Percentiles rank a stretch among this genome's conserved stretches.
Evolutionary conservation across 2,329 filamentous ascomycete species (phyloP).

Genomic region (Leptographium lundbergii): DNA sequence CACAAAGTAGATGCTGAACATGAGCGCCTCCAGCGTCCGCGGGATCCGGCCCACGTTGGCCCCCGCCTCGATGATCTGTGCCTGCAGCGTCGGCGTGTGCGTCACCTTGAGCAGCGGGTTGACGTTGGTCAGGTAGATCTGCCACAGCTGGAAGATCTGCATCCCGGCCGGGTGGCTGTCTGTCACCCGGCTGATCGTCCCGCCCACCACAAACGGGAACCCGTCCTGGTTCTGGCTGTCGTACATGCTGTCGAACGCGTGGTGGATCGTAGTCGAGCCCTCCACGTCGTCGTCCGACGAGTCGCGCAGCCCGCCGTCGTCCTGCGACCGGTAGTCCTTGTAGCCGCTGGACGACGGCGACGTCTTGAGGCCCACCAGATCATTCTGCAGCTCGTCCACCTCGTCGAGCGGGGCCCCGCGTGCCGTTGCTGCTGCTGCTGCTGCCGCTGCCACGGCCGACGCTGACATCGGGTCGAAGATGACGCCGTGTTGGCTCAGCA

Average conservation of each 20-base stretch:
- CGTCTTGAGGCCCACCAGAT: constrained; percentile 41
- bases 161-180: constrained; percentile 40
- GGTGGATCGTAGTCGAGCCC: constrained; percentile 41
- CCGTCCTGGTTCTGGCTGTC: constrained; percentile 32
- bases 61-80: constrained; percentile 49
- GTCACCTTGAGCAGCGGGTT: constrained; percentile 57
- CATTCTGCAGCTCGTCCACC: constrained; percentile 42
- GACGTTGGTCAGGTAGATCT: constrained; percentile 56
- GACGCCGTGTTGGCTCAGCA: constrained; percentile 54
- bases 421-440: background rate
- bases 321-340: background rate
- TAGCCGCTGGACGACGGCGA: constrained; percentile 30
- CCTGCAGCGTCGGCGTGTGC: constrained; percentile 52
- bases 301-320: background rate
- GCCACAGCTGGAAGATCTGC: constrained; percentile 54
- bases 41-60: constrained; percentile 40
- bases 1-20: constrained; percentile 53
- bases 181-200: constrained; percentile 28
- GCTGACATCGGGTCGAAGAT: constrained; percentile 52
- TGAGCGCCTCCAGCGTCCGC: constrained; percentile 48
- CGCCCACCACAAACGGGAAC: constrained; percentile 44
- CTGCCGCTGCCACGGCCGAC: constrained; percentile 13
- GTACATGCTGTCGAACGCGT: constrained; percentile 48
- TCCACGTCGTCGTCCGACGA: constrained; percentile 46
- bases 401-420: constrained; percentile 28